phyloP scores from a whole-genome alignment of 306 rosid genomes.

The Glycine latifolia region DNA sequence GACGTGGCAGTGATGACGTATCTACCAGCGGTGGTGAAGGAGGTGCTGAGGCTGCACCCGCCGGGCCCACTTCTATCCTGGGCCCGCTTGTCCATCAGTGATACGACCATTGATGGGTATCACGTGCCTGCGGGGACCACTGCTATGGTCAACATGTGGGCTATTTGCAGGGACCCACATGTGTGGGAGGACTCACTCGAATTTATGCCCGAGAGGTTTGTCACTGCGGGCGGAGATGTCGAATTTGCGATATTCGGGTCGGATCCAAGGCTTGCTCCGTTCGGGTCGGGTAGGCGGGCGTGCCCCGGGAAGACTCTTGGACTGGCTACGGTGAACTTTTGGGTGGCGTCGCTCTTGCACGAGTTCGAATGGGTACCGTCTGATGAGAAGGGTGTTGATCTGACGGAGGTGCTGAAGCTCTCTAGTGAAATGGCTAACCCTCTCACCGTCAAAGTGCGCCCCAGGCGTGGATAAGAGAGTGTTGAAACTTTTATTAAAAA shows the following conservation, averaged over 20 bases:
- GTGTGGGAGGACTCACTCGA: slow-evolving; percentile 66
- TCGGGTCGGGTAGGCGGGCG: slow-evolving; percentile 71
- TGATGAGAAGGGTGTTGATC: slow-evolving; percentile 36
- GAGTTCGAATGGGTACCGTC: slow-evolving; percentile 59
- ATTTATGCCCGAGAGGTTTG: slow-evolving; percentile 65
- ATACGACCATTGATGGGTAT: slow-evolving; percentile 64
- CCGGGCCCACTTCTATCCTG: slow-evolving; percentile 88
- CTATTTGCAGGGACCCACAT: slow-evolving; percentile 66
- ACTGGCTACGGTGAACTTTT: slow-evolving; percentile 58
- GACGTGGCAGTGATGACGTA: slow-evolving; percentile 58
- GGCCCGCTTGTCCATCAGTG: slow-evolving; percentile 71
- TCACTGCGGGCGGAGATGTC: background rate
- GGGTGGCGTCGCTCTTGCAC: slow-evolving; percentile 75
- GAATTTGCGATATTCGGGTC: slow-evolving; percentile 71
- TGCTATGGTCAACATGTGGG: slow-evolving; percentile 79
- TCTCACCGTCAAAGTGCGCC: slow-evolving; percentile 49
- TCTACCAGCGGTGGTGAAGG: slow-evolving; percentile 69
- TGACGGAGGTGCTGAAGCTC: slow-evolving; percentile 62
- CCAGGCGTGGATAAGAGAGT: slow-evolving; percentile 41
- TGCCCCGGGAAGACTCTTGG: slow-evolving; percentile 74
- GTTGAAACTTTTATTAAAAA: too few relatives aligned
- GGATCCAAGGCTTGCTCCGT: slow-evolving; percentile 72
- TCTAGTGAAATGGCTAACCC: slow-evolving; percentile 82
- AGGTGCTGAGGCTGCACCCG: slow-evolving; percentile 74
- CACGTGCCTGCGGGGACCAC: slow-evolving; percentile 77